Percentiles rank a stretch among this genome's conserved stretches.
phyloP scores from a whole-genome alignment of 495 filamentous ascomycete genomes.

The Hyphodiscus hymeniophilus region DNA sequence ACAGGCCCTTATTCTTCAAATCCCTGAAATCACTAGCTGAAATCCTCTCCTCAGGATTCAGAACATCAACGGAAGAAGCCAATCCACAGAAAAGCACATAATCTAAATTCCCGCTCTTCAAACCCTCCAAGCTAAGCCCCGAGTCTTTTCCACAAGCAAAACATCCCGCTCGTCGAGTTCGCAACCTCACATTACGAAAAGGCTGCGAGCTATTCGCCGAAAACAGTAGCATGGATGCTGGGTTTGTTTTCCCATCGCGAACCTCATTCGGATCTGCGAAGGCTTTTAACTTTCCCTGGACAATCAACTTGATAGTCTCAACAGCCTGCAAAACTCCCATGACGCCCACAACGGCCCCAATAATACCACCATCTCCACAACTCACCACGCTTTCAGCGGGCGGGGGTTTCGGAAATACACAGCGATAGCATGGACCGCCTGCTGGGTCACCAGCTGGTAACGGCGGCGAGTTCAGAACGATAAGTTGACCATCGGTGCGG shows the following conservation, averaged over 20 bases:
- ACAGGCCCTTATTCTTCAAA: slow-evolving; percentile 23
- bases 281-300: slow-evolving; percentile 28
- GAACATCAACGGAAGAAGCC: slow-evolving; percentile 36
- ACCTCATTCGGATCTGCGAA: slow-evolving; percentile 9
- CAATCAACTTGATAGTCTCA: slow-evolving; percentile 79
- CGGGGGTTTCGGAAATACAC: slow-evolving; percentile 82
- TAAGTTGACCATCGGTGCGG: slow-evolving; percentile 80
- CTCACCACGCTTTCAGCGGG: slow-evolving; percentile 66
- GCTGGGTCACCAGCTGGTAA: slow-evolving; percentile 29
- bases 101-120: slow-evolving; percentile 58
- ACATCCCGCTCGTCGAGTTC: slow-evolving; percentile 57
- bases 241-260: neutral
- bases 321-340: slow-evolving; percentile 92
- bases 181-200: slow-evolving; percentile 68
- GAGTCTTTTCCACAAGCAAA: slow-evolving; percentile 61
- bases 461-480: slow-evolving; percentile 67
- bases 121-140: slow-evolving; percentile 50
- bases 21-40: slow-evolving; percentile 45
- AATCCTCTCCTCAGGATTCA: slow-evolving; percentile 54
- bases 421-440: slow-evolving; percentile 81
- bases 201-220: slow-evolving; percentile 57
- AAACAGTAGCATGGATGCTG: slow-evolving; percentile 53
- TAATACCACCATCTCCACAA: slow-evolving; percentile 86
- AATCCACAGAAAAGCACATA: slow-evolving; percentile 75
- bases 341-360: slow-evolving; percentile 86